Percentiles rank a stretch among this genome's conserved stretches.
Evolutionary conservation across 164 flowering plant genomes (phyloP).

Genomic region (Saururus chinensis): DNA sequence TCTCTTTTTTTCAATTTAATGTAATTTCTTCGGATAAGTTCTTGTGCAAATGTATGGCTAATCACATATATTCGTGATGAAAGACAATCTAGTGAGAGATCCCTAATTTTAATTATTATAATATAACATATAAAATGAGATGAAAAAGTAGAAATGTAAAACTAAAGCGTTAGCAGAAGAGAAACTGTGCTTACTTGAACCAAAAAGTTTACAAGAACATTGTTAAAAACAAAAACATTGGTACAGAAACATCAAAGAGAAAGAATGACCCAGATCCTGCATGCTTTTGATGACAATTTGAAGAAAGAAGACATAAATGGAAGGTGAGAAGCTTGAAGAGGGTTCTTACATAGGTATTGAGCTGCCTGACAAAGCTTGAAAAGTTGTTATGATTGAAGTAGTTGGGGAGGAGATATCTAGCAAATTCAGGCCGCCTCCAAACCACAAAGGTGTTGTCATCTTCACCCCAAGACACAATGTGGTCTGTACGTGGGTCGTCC

Average conservation of each 20-base stretch:
- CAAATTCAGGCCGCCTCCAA: conserved; percentile 51
- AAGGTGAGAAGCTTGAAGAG: too few species aligned
- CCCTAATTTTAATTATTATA: too few species aligned
- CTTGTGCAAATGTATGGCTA: too few species aligned
- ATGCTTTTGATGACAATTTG: not conserved
- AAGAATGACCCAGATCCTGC: not conserved
- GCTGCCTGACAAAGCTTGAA: conserved; percentile 60
- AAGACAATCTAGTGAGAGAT: too few species aligned
- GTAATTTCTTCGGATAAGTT: too few species aligned
- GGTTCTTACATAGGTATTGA: conserved; percentile 40
- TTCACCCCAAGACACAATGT: conserved; percentile 50
- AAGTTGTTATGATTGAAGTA: conserved; percentile 66
- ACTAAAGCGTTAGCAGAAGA: too few species aligned
- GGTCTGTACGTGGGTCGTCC: conserved; percentile 39
- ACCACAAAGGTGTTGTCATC: conserved; percentile 43
- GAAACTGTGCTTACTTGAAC: not conserved
- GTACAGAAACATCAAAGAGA: not conserved
- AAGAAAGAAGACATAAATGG: not conserved
- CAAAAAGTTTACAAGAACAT: not conserved
- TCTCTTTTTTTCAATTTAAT: too few species aligned
- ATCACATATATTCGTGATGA: too few species aligned
- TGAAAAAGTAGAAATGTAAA: too few species aligned
- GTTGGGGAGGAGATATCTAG: conserved; percentile 40
- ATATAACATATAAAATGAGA: too few species aligned
- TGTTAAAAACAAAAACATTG: too few species aligned